Evolutionary conservation across 441 rosid species (phyloP).

Genomic region (Geranium incanum): DNA sequence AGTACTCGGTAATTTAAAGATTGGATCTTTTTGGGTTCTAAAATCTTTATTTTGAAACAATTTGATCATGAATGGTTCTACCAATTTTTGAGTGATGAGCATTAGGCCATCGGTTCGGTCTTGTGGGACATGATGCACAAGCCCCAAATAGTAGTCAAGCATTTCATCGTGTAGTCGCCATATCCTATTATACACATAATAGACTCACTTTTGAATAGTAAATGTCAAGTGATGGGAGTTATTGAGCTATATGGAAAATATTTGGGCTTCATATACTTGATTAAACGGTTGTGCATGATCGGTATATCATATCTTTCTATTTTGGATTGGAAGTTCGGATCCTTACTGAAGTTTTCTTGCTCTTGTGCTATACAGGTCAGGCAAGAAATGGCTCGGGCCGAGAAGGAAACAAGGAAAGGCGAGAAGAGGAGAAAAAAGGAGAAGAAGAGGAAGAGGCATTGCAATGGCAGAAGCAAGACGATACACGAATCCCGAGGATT

Average conservation of each 20-base stretch:
- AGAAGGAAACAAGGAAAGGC: slow-evolving; percentile 3
- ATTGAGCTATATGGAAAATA: neutral
- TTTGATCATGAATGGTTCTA: too few species aligned
- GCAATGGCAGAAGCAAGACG: neutral
- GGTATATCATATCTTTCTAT: neutral
- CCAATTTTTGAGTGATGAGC: neutral
- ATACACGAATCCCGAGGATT: neutral
- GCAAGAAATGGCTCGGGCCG: neutral
- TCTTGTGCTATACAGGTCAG: neutral
- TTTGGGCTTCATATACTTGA: neutral
- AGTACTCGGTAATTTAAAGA: neutral
- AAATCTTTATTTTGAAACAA: too few species aligned
- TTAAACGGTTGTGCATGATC: neutral
- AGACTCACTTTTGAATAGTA: neutral
- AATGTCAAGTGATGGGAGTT: neutral
- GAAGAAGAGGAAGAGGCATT: neutral
- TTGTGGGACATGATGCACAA: neutral
- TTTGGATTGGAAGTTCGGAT: neutral
- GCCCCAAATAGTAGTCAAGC: neutral
- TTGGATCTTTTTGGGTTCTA: neutral
- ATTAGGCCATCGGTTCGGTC: neutral
- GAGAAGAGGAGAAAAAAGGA: neutral
- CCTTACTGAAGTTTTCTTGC: neutral
- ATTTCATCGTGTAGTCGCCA: neutral
- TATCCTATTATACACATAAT: neutral